Conservation (phyloP, 306 rosid genomes). For the Prinsepia uniflora region DNA sequence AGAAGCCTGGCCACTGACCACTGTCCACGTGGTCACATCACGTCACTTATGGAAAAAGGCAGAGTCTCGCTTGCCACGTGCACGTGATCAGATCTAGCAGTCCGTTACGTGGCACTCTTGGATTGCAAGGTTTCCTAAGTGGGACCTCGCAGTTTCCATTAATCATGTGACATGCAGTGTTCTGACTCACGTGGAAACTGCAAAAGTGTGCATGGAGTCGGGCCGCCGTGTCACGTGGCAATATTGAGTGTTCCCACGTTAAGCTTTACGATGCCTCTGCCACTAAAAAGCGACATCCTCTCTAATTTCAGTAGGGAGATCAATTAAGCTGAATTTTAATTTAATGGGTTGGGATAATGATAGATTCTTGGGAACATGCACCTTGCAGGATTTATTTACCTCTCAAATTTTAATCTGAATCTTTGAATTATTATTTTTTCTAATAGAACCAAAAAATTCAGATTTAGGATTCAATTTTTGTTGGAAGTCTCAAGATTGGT, state of each 20-base stretch:
- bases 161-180: constrained; percentile 34
- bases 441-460: background rate
- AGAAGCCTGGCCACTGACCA: no score
- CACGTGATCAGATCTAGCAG: constrained; percentile 41
- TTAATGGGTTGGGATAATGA: constrained; percentile 24
- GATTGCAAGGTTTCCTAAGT: constrained; percentile 21
- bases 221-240: constrained; percentile 40
- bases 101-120: constrained; percentile 25
- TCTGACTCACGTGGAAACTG: constrained; percentile 51
- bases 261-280: no score
- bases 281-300: constrained; percentile 12
- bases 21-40: background rate
- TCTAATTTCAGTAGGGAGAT: background rate
- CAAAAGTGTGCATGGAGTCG: constrained; percentile 24
- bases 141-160: constrained; percentile 18
- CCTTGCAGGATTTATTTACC: background rate
- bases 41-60: constrained; percentile 7
- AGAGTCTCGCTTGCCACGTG: background rate
- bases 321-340: background rate
- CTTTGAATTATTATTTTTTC: no score
- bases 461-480: background rate
- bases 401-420: background rate
- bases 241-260: constrained; percentile 6
- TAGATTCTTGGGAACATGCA: constrained; percentile 29
- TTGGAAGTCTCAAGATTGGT: constrained; percentile 15